These are phyloP conservation scores for Isatis tinctoria DNA, from an alignment of 345 rosid species.

Conservation along the genomic window DNA sequence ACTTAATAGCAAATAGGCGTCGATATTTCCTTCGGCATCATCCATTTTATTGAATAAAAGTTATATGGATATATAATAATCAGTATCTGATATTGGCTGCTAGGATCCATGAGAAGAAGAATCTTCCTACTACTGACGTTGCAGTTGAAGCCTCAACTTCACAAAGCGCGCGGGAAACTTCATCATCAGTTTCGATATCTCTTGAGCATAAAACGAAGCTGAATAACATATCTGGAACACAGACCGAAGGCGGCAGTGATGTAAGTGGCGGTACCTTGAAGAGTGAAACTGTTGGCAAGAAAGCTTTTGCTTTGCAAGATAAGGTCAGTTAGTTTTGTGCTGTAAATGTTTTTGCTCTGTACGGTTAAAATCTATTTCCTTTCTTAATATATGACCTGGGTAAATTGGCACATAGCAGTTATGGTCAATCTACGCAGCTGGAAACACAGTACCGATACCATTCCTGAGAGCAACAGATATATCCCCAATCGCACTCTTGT, in stretches of 20 bases:
- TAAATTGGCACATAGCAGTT: slow-evolving; percentile 48
- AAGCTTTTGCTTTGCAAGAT: slow-evolving; percentile 89
- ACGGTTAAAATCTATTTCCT: not conserved
- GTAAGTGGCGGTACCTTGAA: slow-evolving; percentile 41
- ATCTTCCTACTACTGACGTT: slow-evolving; percentile 31
- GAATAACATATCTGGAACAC: slow-evolving; percentile 35
- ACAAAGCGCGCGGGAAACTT: slow-evolving; percentile 16
- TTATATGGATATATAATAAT: not conserved
- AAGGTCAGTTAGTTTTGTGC: slow-evolving; percentile 48
- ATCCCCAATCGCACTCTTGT: slow-evolving; percentile 93
- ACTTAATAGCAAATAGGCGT: not conserved
- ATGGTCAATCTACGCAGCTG: slow-evolving; percentile 96
- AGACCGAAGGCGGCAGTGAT: slow-evolving; percentile 44
- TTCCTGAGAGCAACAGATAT: slow-evolving; percentile 97
- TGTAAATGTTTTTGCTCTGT: not conserved
- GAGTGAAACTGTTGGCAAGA: slow-evolving; percentile 68
- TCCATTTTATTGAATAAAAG: not conserved
- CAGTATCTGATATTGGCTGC: slow-evolving; percentile 11
- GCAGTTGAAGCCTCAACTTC: slow-evolving; percentile 36
- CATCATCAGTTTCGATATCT: slow-evolving; percentile 26
- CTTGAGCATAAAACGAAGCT: slow-evolving; percentile 42
- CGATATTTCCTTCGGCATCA: not conserved
- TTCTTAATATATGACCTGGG: not conserved
- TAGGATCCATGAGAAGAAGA: slow-evolving; percentile 46
- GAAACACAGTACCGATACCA: slow-evolving; percentile 96